Evolutionary conservation across 345 rosid genomes (phyloP).

Genomic region (Camelina neglecta): DNA sequence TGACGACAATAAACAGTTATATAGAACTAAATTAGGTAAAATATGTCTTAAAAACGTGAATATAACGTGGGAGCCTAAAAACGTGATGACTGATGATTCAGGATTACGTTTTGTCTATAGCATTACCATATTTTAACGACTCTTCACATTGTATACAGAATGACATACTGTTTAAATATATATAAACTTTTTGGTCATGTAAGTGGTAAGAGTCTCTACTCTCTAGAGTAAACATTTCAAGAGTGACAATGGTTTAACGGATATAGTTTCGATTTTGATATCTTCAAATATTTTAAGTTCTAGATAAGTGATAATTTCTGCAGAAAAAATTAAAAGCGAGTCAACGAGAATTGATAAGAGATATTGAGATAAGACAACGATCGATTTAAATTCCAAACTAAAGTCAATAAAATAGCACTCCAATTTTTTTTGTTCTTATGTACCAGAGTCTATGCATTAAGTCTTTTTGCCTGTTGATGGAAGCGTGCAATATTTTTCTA

Average conservation of each 20-base stretch:
- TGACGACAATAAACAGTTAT: not conserved
- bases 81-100: not conserved
- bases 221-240: not conserved
- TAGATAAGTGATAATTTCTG: conserved; percentile 2
- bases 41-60: not conserved
- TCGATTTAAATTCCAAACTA: not conserved
- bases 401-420: conserved; percentile 11
- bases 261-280: not conserved
- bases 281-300: not conserved
- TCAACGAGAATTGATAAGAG: conserved; percentile 19
- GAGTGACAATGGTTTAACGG: not conserved
- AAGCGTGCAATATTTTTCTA: conserved; percentile 32
- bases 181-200: too few relatives aligned
- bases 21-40: conserved; percentile 11
- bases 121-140: not conserved
- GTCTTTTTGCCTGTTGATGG: not conserved
- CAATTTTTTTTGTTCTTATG: conserved; percentile 15
- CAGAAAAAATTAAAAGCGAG: not conserved
- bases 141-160: not conserved
- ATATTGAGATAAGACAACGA: conserved; percentile 31
- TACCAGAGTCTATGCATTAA: conserved; percentile 10
- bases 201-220: not conserved
- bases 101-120: not conserved
- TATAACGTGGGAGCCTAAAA: not conserved
- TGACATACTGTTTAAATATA: too few relatives aligned